A percentile compares a stretch with the other conserved stretches of the same genome.
phyloP scores from a whole-genome alignment of 495 filamentous ascomycete genomes.

The Amphirosellinia nigrospora region DNA sequence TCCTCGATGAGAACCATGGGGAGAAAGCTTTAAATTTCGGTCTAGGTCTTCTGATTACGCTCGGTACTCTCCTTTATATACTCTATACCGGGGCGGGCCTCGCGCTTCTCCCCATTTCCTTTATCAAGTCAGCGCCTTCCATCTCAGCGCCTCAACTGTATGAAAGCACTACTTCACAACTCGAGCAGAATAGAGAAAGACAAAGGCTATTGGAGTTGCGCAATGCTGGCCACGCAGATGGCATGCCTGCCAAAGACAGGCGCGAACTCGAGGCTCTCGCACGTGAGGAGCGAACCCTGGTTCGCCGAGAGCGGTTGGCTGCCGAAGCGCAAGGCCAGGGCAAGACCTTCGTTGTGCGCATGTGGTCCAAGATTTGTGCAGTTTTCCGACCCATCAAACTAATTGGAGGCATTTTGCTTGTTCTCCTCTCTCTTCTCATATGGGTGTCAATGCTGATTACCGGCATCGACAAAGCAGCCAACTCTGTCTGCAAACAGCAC shows the following conservation, averaged over 20 bases:
- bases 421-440: slow-evolving; percentile 71
- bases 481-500: slow-evolving; percentile 85
- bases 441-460: slow-evolving; percentile 96
- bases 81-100: slow-evolving; percentile 89
- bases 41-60: slow-evolving; percentile 80
- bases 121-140: slow-evolving; percentile 88
- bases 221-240: slow-evolving; percentile 74
- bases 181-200: slow-evolving; percentile 86
- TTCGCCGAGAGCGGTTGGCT: slow-evolving; percentile 85
- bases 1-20: slow-evolving; percentile 85
- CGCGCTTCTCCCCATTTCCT: slow-evolving; percentile 83
- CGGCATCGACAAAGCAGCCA: slow-evolving; percentile 92
- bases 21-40: slow-evolving; percentile 91
- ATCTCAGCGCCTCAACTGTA: slow-evolving; percentile 77
- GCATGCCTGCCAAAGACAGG: slow-evolving; percentile 81
- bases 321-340: slow-evolving; percentile 79
- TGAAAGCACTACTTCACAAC: slow-evolving; percentile 74
- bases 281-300: slow-evolving; percentile 89
- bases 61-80: slow-evolving; percentile 84
- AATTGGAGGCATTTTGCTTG: slow-evolving; percentile 77
- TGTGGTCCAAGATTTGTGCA: slow-evolving; percentile 79
- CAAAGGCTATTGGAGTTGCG: slow-evolving; percentile 89
- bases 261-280: slow-evolving; percentile 85
- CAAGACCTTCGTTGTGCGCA: slow-evolving; percentile 68
- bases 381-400: slow-evolving; percentile 84